Conservation (phyloP, 495 filamentous ascomycete genomes). For the Annulohypoxylon moriforme region DNA sequence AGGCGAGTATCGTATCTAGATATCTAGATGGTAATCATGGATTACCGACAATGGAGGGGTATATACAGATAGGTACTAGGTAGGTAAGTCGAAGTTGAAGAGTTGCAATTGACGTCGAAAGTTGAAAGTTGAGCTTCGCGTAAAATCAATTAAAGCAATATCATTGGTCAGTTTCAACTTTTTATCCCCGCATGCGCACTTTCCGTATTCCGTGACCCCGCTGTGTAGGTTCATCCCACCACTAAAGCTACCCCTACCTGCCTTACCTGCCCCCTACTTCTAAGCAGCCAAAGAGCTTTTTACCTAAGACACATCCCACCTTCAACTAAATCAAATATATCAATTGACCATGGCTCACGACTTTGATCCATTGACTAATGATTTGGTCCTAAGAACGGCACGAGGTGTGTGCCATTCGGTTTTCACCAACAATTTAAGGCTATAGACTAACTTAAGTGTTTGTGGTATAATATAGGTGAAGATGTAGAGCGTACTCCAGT, state of each 20-base stretch:
- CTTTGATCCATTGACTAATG: slow-evolving; percentile 88
- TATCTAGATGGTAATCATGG: not conserved
- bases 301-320: not conserved
- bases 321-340: slow-evolving; percentile 9
- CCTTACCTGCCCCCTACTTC: not conserved
- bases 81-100: not conserved
- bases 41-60: not conserved
- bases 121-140: slow-evolving; percentile 9
- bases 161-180: slow-evolving; percentile 18
- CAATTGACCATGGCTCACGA: slow-evolving; percentile 63
- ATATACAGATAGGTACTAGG: not conserved
- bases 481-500: slow-evolving; percentile 90
- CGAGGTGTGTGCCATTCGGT: slow-evolving; percentile 68
- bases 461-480: slow-evolving; percentile 68
- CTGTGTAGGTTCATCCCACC: slow-evolving; percentile 43
- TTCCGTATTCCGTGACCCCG: slow-evolving; percentile 2
- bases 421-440: slow-evolving; percentile 33
- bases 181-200: not conserved
- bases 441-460: slow-evolving; percentile 43
- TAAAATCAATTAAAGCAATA: slow-evolving; percentile 16
- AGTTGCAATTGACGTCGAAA: slow-evolving; percentile 20
- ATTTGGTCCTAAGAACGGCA: slow-evolving; percentile 87
- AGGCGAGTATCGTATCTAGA: too few relatives aligned
- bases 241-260: not conserved
- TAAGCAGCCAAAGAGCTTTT: not conserved